These are phyloP conservation scores for Phytophthora cactorum DNA, from an alignment of 352 stramenopile species.

Conservation along the genomic window DNA sequence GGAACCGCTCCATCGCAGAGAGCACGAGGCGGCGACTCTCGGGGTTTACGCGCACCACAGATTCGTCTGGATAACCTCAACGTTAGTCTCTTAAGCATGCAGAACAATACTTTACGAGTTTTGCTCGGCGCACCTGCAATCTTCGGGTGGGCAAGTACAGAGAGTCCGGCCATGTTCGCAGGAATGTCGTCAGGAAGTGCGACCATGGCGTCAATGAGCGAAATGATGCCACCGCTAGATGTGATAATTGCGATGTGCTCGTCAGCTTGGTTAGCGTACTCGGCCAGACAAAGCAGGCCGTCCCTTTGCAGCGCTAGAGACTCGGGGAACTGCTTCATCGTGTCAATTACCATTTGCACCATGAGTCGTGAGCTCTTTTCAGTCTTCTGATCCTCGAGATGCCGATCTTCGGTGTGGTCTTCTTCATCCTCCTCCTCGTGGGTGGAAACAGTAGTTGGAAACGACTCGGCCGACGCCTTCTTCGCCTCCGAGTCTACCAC, in stretches of 20 bases:
- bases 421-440: neutral
- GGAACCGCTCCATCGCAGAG: conserved; percentile 64
- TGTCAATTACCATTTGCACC: conserved; percentile 46
- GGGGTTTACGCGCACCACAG: conserved; percentile 53
- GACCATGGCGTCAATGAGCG: conserved; percentile 57
- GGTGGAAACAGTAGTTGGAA: neutral
- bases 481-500: neutral
- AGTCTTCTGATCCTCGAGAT: conserved; percentile 6
- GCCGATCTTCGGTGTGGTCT: neutral
- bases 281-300: conserved; percentile 50
- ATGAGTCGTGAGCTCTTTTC: conserved; percentile 15
- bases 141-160: conserved; percentile 58
- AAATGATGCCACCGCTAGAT: conserved; percentile 48
- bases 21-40: conserved; percentile 63
- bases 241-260: conserved; percentile 43
- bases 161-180: conserved; percentile 56
- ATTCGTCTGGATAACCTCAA: conserved; percentile 33
- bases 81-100: conserved; percentile 3
- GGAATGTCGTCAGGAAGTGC: conserved; percentile 54
- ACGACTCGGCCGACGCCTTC: neutral
- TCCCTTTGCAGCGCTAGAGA: conserved; percentile 52
- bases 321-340: conserved; percentile 51
- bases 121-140: conserved; percentile 35
- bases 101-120: neutral
- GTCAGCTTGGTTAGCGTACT: conserved; percentile 36